Evolutionary conservation across 768 basidiomycete genomes (phyloP).

Genomic region (Daedaleopsis nitida): DNA sequence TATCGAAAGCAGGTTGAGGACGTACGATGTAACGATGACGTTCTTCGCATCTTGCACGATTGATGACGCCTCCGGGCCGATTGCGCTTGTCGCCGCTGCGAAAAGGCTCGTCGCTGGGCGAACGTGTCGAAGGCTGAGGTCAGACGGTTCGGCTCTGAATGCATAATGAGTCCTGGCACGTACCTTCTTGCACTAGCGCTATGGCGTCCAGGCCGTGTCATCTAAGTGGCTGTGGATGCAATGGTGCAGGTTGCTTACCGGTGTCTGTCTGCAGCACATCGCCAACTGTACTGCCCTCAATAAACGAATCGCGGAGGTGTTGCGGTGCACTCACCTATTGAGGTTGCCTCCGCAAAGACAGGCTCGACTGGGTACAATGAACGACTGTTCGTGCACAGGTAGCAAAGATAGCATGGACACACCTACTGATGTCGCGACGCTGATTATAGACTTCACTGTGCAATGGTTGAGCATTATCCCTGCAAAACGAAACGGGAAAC

Average conservation of each 20-base stretch:
- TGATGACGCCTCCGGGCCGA: neutral
- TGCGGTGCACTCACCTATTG: neutral
- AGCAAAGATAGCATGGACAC: too few species aligned
- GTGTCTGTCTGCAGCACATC: neutral
- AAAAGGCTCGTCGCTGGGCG: neutral
- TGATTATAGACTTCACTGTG: conserved; percentile 6
- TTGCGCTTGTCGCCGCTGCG: neutral
- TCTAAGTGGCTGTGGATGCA: neutral
- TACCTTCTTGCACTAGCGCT: neutral
- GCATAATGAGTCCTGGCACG: neutral
- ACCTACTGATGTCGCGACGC: conserved; percentile 3
- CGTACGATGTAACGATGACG: neutral
- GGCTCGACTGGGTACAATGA: neutral
- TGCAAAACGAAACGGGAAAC: too few species aligned
- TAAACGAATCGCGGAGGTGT: neutral
- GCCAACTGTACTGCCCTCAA: neutral
- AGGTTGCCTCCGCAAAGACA: conserved; percentile 5
- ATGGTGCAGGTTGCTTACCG: neutral
- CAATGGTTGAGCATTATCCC: neutral
- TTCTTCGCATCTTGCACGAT: neutral
- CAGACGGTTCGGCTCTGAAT: neutral
- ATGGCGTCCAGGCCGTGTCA: neutral
- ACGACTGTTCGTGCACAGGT: too few species aligned
- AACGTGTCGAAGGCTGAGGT: neutral
- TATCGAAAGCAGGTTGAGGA: neutral